Base-by-base conservation (phyloP, 371 early-diverging fungal species). In the Mucor indicus region DNA sequence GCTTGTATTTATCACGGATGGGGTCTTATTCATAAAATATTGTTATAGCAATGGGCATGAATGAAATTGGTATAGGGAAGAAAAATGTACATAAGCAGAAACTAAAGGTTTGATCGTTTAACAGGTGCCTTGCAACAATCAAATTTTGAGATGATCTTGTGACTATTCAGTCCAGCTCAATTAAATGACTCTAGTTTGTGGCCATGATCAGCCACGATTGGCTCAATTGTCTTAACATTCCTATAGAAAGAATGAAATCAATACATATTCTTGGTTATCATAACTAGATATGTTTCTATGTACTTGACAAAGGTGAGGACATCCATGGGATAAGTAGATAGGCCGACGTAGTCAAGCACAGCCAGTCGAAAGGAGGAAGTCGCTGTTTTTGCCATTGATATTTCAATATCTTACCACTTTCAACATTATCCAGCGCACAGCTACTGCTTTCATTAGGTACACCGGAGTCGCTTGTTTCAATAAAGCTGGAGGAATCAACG, bases 181-280 rank as follows among this genome's bases (percentile, higher is more conserved):
- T 46, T 36, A 23, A 46, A 46, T 46, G 46, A 46, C 35, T 46
- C 46, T 36, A 46, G 46, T 46, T 36, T 46, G 46, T 46, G 46
- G 46, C 37, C 36, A 46, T 46, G 37, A 46, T 46, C 46, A 46
- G 36, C 36, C 46, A 46, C 46, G 24, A 46, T 46, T 46, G 35
- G 46, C 46, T 46, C 46, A 46, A 46, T 46, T 46, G 46, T 46
- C 46, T 36, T 46, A 46, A 46, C 46, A 46, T 46, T 24, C 36
- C 46, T 36, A 46, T 46, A 46, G 46, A 43, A 43, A 43, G 43
- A 43, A 43, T 29, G 30, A 43, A 16, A 38, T n/a, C 38, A 19
- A 21, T 2, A 38, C 10, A 39, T 39, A 39, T 47, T 25, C 38
- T 47, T 47, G 38, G 29, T 17, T 38, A 35, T 19, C 47, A 47